phyloP scores from a whole-genome alignment of 2,329 filamentous ascomycete species.

The Gremmenia infestans region DNA sequence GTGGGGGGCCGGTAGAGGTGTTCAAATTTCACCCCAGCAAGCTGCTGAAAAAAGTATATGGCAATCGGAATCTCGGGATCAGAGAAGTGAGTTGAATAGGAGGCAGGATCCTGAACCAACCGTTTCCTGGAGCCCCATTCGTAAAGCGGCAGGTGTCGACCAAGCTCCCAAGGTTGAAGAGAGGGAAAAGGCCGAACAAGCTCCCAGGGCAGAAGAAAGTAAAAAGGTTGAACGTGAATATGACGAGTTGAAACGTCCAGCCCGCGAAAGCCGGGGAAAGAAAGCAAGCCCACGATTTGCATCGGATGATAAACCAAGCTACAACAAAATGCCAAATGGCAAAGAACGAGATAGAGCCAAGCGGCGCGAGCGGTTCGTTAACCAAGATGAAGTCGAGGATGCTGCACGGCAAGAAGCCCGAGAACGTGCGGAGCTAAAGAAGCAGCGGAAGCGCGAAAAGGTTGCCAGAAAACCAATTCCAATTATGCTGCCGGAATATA shows the following conservation, averaged over 20 bases:
- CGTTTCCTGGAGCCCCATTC: neutral
- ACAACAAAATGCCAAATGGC: constrained; percentile 19
- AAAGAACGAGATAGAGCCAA: constrained; percentile 29
- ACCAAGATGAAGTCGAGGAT: constrained; percentile 30
- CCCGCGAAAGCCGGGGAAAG: neutral
- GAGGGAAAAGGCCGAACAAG: neutral
- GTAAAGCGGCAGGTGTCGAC: neutral
- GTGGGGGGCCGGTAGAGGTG: neutral
- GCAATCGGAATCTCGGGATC: neutral
- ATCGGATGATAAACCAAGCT: neutral
- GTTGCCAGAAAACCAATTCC: constrained; percentile 40
- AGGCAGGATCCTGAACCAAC: neutral
- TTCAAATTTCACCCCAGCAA: neutral
- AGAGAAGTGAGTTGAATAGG: neutral
- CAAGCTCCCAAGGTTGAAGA: neutral
- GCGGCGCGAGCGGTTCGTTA: constrained; percentile 24
- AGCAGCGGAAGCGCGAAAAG: constrained; percentile 36
- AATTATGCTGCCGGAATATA: constrained; percentile 83
- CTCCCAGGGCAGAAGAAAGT: neutral
- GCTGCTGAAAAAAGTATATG: neutral
- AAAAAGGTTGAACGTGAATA: constrained; percentile 1
- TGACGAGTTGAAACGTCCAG: neutral
- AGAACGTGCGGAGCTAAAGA: constrained; percentile 39
- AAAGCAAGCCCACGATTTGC: neutral
- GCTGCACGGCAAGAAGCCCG: constrained; percentile 20